These are phyloP conservation scores for Berkeleyomyces basicola DNA, from an alignment of 2,329 filamentous ascomycete genomes.

Conservation along the genomic window DNA sequence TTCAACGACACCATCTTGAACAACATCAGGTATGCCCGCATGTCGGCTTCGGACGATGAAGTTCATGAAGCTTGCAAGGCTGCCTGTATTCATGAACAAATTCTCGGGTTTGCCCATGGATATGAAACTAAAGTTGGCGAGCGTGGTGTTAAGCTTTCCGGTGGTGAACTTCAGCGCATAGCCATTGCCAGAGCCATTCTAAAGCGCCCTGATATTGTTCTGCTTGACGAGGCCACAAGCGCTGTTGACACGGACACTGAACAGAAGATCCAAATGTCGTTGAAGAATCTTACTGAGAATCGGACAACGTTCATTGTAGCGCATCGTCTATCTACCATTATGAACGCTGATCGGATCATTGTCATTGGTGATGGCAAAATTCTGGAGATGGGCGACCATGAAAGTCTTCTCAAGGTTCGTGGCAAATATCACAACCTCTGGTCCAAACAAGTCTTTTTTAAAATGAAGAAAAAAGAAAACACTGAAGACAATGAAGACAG, in stretches of 20 bases:
- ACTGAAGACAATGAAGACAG: conserved; percentile 16
- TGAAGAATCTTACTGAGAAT: conserved; percentile 39
- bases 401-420: conserved; percentile 37
- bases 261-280: conserved; percentile 47
- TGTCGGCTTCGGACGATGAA: conserved; percentile 37
- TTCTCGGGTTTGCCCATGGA: conserved; percentile 35
- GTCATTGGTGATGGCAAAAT: conserved; percentile 47
- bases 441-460: conserved; percentile 44
- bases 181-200: conserved; percentile 56
- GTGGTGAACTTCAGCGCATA: conserved; percentile 49
- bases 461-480: conserved; percentile 25
- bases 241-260: conserved; percentile 57
- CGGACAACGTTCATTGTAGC: conserved; percentile 53
- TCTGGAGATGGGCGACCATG: conserved; percentile 46
- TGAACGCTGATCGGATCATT: conserved; percentile 50
- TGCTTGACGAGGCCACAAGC: conserved; percentile 66
- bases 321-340: conserved; percentile 54
- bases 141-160: conserved; percentile 43
- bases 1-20: conserved; percentile 44
- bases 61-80: conserved; percentile 37
- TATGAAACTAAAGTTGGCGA: conserved; percentile 36
- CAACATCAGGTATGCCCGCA: conserved; percentile 40
- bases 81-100: conserved; percentile 42
- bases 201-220: conserved; percentile 56
- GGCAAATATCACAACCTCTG: conserved; percentile 50